phyloP scores from a whole-genome alignment of 2,329 filamentous ascomycete species.

The Epichloe aotearoae region DNA sequence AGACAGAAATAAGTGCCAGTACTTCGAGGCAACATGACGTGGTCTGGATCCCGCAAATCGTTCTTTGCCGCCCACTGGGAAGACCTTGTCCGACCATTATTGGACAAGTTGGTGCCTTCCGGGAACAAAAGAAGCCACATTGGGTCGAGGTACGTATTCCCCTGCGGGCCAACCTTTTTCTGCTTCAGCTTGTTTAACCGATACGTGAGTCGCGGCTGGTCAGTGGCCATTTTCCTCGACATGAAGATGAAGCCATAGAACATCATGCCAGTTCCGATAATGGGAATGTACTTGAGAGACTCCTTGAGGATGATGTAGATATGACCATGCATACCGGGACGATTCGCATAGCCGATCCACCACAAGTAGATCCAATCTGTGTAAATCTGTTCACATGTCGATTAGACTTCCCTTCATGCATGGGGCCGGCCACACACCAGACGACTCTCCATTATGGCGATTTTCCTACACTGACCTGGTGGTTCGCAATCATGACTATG shows the following conservation, averaged over 20 bases:
- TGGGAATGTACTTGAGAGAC: conserved; percentile 66
- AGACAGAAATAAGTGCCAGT: conserved; percentile 72
- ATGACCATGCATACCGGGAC: conserved; percentile 65
- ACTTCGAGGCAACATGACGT: conserved; percentile 64
- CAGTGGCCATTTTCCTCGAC: conserved; percentile 75
- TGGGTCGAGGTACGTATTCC: conserved; percentile 48
- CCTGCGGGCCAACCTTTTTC: conserved; percentile 37
- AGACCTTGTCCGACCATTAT: conserved; percentile 57
- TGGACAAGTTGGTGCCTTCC: conserved; percentile 71
- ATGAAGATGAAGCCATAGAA: conserved; percentile 88
- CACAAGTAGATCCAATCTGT: conserved; percentile 88
- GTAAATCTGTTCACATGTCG: conserved; percentile 43
- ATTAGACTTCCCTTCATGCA: background rate
- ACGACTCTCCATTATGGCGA: conserved; percentile 2
- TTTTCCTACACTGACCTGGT: conserved; percentile 44
- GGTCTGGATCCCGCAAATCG: conserved; percentile 57
- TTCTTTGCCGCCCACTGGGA: conserved; percentile 65
- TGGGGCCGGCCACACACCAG: conserved; percentile 7
- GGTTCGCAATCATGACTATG: conserved; percentile 74
- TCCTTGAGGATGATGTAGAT: conserved; percentile 88
- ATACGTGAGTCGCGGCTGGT: conserved; percentile 62
- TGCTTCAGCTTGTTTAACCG: conserved; percentile 58
- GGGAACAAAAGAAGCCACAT: conserved; percentile 90
- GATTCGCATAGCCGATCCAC: conserved; percentile 80
- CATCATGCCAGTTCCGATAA: conserved; percentile 70